Conservation (phyloP, 495 filamentous ascomycete genomes). For the Tuber magnatum region DNA sequence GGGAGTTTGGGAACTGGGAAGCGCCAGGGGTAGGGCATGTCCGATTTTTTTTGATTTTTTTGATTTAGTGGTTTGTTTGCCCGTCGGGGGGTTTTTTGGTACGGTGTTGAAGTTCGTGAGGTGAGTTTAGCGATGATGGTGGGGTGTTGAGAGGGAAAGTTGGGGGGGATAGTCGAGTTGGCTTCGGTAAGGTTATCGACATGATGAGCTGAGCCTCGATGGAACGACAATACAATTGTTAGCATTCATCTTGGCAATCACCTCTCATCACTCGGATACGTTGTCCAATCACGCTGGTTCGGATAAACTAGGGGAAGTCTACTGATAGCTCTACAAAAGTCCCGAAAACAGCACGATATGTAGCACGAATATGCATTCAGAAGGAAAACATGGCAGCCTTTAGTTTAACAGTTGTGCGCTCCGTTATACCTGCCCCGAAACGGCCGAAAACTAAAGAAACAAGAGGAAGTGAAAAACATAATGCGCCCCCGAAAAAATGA, state of each 20-base stretch:
- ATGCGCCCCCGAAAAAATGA: neutral
- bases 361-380: neutral
- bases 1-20: constrained; percentile 38
- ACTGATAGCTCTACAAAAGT: neutral
- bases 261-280: neutral
- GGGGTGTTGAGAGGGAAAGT: neutral
- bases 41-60: neutral
- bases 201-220: neutral
- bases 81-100: neutral
- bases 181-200: neutral
- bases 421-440: neutral
- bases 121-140: neutral
- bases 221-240: neutral
- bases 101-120: neutral
- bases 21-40: constrained; percentile 36
- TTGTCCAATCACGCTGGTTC: neutral
- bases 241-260: neutral
- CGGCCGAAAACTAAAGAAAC: neutral
- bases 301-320: neutral
- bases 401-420: neutral
- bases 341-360: neutral
- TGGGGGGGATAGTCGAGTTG: neutral
- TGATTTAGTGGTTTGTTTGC: neutral
- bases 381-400: neutral
- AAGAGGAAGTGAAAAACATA: neutral